Evolutionary conservation across 164 flowering plant genomes (phyloP).

Genomic region (Magnolia changhungtana): DNA sequence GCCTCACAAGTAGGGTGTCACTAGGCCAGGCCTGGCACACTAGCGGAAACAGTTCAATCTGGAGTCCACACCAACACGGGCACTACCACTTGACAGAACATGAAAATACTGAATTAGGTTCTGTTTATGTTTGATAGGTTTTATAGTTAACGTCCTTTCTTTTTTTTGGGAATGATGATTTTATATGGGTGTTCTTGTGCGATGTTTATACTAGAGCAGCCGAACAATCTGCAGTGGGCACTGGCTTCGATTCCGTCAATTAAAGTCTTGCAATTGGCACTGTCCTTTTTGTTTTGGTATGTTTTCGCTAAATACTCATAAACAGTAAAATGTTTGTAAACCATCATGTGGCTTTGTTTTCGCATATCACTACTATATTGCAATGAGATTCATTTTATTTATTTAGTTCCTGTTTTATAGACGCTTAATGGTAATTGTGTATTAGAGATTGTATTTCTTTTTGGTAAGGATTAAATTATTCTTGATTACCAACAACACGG

Average conservation of each 20-base stretch:
- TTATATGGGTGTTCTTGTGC: slow-evolving; percentile 6
- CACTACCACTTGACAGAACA: too few species aligned
- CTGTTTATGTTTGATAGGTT: not conserved
- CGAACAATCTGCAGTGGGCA: slow-evolving; percentile 77
- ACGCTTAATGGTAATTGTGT: not conserved
- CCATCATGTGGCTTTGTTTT: not conserved
- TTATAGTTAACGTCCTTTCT: not conserved
- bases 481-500: not conserved
- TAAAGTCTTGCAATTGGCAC: slow-evolving; percentile 70
- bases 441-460: not conserved
- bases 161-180: not conserved
- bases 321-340: not conserved
- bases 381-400: not conserved
- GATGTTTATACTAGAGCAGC: slow-evolving; percentile 42
- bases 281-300: slow-evolving; percentile 86
- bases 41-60: too few species aligned
- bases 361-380: not conserved
- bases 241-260: slow-evolving; percentile 72
- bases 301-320: slow-evolving; percentile 1
- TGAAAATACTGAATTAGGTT: not conserved
- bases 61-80: too few species aligned
- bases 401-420: not conserved
- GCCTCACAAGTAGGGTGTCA: too few species aligned
- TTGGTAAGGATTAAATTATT: not conserved
- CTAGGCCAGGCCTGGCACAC: too few species aligned